Evolutionary conservation across 768 basidiomycete species (phyloP).

Genomic region (Suillus occidentalis): DNA sequence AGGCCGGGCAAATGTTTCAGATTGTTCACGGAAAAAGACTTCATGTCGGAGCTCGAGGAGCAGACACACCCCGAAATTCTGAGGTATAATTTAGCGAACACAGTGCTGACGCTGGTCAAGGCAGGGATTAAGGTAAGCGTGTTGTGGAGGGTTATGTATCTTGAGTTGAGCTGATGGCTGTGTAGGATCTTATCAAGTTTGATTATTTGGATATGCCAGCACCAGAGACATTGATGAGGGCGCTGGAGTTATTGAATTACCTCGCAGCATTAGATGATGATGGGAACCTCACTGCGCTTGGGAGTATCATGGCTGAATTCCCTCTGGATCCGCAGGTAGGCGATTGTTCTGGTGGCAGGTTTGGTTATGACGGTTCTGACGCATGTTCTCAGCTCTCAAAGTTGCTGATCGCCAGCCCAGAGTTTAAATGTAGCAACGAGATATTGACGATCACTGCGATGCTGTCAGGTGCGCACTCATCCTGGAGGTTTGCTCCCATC

Average conservation of each 20-base stretch:
- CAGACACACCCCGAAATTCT: slow-evolving; percentile 97
- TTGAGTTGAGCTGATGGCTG: slow-evolving; percentile 4
- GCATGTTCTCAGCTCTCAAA: slow-evolving; percentile 61
- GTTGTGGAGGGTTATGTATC: not conserved
- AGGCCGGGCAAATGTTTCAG: slow-evolving; percentile 97
- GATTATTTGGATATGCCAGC: slow-evolving; percentile 93
- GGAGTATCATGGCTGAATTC: slow-evolving; percentile 95
- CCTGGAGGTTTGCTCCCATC: slow-evolving; percentile 1
- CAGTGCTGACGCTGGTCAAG: slow-evolving; percentile 91
- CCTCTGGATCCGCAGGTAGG: slow-evolving; percentile 94
- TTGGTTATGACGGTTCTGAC: not conserved
- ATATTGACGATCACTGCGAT: slow-evolving; percentile 93
- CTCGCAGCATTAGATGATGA: slow-evolving; percentile 92
- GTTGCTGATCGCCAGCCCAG: slow-evolving; percentile 90
- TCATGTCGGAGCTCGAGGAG: slow-evolving; percentile 93
- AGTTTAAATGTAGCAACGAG: slow-evolving; percentile 95
- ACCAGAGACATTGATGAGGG: slow-evolving; percentile 96
- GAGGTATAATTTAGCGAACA: slow-evolving; percentile 89
- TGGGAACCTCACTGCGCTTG: slow-evolving; percentile 83
- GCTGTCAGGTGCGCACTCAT: slow-evolving; percentile 69
- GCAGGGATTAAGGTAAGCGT: slow-evolving; percentile 76
- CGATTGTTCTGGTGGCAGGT: not conserved
- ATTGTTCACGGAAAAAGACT: slow-evolving; percentile 96
- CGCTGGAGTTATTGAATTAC: slow-evolving; percentile 90
- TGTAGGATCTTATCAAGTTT: slow-evolving; percentile 75